phyloP scores from a whole-genome alignment of 768 basidiomycete species.

The Serendipita sp. region DNA sequence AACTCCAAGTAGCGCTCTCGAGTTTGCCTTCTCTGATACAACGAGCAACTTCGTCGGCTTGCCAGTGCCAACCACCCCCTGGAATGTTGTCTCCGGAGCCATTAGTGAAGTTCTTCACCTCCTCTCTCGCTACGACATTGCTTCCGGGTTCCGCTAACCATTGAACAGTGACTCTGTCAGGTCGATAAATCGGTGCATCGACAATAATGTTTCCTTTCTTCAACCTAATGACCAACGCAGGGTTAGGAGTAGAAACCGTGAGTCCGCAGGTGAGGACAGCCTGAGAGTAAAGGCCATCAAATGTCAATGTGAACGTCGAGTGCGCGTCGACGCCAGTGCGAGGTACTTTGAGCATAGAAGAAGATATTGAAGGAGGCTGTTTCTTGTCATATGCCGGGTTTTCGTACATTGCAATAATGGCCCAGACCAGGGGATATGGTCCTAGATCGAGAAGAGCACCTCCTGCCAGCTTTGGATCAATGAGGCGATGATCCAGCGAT shows the following conservation, averaged over 20 bases:
- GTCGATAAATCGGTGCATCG: constrained; percentile 46
- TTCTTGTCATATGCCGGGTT: constrained; percentile 51
- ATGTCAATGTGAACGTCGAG: constrained; percentile 60
- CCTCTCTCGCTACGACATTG: constrained; percentile 28
- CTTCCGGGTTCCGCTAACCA: constrained; percentile 36
- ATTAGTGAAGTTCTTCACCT: neutral
- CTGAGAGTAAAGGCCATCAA: constrained; percentile 50
- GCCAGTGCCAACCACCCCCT: constrained; percentile 66
- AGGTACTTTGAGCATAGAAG: constrained; percentile 62
- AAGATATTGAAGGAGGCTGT: constrained; percentile 41
- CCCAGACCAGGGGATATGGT: constrained; percentile 71
- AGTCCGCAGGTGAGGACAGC: constrained; percentile 59
- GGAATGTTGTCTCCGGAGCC: constrained; percentile 30
- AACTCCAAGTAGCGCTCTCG: constrained; percentile 60
- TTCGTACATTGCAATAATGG: constrained; percentile 64
- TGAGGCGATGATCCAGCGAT: constrained; percentile 53
- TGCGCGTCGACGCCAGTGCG: constrained; percentile 63
- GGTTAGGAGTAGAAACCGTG: constrained; percentile 28
- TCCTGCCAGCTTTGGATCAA: constrained; percentile 66
- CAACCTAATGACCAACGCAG: constrained; percentile 55
- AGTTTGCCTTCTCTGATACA: constrained; percentile 56
- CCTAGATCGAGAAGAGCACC: constrained; percentile 74
- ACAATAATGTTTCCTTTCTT: constrained; percentile 55
- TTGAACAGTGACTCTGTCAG: constrained; percentile 48
- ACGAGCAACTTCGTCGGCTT: constrained; percentile 77